Base-by-base conservation (phyloP, 2,329 filamentous ascomycete genomes). In the Penicillium sp. region DNA sequence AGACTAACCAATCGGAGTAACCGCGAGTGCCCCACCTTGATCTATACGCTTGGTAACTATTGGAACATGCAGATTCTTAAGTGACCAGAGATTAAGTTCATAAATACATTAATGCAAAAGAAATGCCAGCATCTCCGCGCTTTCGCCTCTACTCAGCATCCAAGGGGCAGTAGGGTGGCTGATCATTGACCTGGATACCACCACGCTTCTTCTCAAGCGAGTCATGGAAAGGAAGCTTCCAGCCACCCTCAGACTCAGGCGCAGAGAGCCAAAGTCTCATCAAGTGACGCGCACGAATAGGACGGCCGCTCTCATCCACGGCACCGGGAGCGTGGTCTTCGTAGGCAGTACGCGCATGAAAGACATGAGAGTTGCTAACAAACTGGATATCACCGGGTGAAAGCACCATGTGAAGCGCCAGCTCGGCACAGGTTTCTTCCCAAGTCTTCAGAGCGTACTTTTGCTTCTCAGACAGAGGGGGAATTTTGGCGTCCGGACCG, bases 331-430 rank as follows among this genome's bases (percentile, higher is more conserved):
- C 61, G 29, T 69, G 63, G 39, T 70, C 68, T 1, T 64, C 67
- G 43, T 69, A 69, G 4, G 65, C 65, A 13, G 68, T 70, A 8
- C 68, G 56, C 2, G 68, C 67, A 48, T 70, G 68, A 21, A 70
- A 69, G 4, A 69, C 60, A 47, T 70, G 66, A 2, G 65, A 61
- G 43, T 69, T 69, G 47, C 61, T 63, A 21, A 70, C 42, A 51
- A 70, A 69, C 39, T 70, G 68, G 43, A 70, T 68, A 35, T 70
- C 68, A 9, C 68, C 68, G 1, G 65, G 65, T 6, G 58, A 60
- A 4, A 69, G 58, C n/a, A 67, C 63, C 67, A 69, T 69, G 27
- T 69, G 67, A 10, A 70, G 52, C 3, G 65, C 54, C 7, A 64
- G 50, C 47, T 68, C 63, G 2, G 59, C 62, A 33, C 68, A 70